Conservation (phyloP, 176 grass and related monocot species). For the Oryza meyeriana region DNA sequence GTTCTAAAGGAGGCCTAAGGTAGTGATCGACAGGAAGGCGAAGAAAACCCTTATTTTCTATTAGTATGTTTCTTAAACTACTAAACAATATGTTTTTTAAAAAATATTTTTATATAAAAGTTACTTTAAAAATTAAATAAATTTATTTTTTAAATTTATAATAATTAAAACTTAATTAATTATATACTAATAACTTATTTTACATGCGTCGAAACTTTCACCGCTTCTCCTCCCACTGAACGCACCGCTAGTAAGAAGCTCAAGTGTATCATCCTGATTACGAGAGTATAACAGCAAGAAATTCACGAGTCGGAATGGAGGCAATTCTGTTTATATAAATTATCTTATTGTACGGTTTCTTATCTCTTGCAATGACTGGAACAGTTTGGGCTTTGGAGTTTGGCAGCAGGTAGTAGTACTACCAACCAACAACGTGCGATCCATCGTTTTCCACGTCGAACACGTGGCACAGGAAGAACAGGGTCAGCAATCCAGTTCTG, state of each 20-base stretch:
- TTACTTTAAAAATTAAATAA: too few relatives aligned
- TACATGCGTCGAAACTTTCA: too few relatives aligned
- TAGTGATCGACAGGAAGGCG: too few relatives aligned
- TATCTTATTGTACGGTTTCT: not conserved
- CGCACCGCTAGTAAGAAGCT: not conserved
- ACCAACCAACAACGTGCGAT: not conserved
- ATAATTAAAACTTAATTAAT: too few relatives aligned
- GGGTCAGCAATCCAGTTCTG: not conserved
- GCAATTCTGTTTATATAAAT: not conserved
- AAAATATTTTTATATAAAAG: too few relatives aligned
- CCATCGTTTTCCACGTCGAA: constrained; percentile 21
- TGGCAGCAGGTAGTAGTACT: not conserved
- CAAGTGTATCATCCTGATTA: not conserved
- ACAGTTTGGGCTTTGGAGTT: not conserved
- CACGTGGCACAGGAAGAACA: not conserved
- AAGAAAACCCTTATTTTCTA: too few relatives aligned
- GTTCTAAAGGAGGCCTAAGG: too few relatives aligned
- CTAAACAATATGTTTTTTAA: too few relatives aligned
- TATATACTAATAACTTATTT: too few relatives aligned
- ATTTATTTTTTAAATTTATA: too few relatives aligned
- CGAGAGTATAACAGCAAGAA: not conserved
- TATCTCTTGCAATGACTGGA: not conserved
- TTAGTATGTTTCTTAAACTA: too few relatives aligned
- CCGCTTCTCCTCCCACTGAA: too few relatives aligned
- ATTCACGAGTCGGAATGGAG: not conserved